Evolutionary conservation across 2,329 filamentous ascomycete species (phyloP).

Genomic region (Talaromyces sp.): DNA sequence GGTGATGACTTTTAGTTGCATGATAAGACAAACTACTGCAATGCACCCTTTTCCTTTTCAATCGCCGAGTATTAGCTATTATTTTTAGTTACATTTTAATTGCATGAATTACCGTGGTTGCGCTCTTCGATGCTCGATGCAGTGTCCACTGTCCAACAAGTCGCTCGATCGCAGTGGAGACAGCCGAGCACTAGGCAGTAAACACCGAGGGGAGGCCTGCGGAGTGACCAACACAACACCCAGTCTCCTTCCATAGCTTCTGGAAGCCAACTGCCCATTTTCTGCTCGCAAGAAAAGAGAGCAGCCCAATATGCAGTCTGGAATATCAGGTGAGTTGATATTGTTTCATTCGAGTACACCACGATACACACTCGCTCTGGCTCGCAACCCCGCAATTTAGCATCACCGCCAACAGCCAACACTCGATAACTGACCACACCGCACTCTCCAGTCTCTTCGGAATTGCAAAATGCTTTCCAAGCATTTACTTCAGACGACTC

Average conservation of each 20-base stretch:
- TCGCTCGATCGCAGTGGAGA: background rate
- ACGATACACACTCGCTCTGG: background rate
- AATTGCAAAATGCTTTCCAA: slow-evolving; percentile 44
- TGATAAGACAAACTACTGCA: background rate
- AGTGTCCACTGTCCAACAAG: background rate
- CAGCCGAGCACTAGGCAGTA: background rate
- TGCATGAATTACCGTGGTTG: background rate
- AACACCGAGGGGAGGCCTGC: background rate
- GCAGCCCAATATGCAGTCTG: slow-evolving; percentile 41
- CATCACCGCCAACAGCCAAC: background rate
- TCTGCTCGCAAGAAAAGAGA: background rate
- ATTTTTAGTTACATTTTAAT: background rate
- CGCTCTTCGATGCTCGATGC: background rate
- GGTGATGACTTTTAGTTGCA: background rate
- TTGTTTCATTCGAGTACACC: background rate
- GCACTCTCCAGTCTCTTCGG: slow-evolving; percentile 35
- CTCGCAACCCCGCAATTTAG: slow-evolving; percentile 3
- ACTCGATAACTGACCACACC: slow-evolving; percentile 1
- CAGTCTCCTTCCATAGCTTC: background rate
- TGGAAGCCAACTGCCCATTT: background rate
- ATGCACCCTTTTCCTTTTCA: background rate
- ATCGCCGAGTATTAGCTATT: background rate
- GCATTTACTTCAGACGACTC: slow-evolving; percentile 36
- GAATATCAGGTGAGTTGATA: slow-evolving; percentile 37
- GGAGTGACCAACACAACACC: background rate